Conservation (phyloP, 345 rosid species). For the Gossypium herbaceum region DNA sequence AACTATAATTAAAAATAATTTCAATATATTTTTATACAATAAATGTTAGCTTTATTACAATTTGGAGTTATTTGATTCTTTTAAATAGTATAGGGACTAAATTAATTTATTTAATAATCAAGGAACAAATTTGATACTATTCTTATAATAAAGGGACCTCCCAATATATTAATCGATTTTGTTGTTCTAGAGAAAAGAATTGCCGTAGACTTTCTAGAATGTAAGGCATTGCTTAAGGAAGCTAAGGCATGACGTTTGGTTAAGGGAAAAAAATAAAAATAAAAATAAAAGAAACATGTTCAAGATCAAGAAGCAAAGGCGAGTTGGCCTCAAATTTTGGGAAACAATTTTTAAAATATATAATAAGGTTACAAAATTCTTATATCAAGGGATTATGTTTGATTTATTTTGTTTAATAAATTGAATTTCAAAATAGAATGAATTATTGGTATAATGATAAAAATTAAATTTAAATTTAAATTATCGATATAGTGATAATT, state of each 20-base stretch:
- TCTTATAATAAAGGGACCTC: no score
- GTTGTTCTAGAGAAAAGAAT: background rate
- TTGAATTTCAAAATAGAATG: background rate
- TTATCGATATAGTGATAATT: no score
- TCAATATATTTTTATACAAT: no score
- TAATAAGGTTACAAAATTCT: background rate
- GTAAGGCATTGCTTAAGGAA: background rate
- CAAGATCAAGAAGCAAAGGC: background rate
- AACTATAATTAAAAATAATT: no score
- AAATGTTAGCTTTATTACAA: no score
- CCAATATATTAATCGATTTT: no score
- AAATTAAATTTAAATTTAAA: no score
- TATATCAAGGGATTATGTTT: background rate
- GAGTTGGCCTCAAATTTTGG: background rate
- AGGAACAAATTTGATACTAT: no score
- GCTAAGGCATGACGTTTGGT: background rate
- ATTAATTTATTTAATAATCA: no score
- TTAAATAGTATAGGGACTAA: no score
- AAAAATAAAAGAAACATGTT: background rate
- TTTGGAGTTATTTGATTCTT: no score
- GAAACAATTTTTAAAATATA: background rate
- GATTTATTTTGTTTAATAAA: background rate
- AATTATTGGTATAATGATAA: no score
- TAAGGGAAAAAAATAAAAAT: background rate
- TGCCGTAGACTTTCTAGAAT: slow-evolving; percentile 12